Percentiles rank a stretch among this genome's conserved stretches.
These are phyloP conservation scores for Lepiota subincarnata DNA, from an alignment of 768 basidiomycete genomes.

Conservation along the genomic window DNA sequence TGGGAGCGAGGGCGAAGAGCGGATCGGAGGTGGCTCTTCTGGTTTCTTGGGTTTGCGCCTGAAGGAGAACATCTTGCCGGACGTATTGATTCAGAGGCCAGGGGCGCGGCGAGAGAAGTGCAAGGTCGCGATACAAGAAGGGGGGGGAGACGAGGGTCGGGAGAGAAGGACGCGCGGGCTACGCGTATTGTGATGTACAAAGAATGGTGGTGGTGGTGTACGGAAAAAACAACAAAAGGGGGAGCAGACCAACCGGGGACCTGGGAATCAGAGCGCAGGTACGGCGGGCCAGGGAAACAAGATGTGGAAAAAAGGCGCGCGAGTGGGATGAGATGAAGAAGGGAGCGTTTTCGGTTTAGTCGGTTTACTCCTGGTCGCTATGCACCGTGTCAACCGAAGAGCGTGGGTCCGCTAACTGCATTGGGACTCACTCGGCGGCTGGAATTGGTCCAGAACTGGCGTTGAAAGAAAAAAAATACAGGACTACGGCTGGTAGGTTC, in stretches of 20 bases:
- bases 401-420: neutral
- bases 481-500: no score
- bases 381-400: slow-evolving; percentile 8
- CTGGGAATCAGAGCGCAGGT: neutral
- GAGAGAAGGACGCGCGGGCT: neutral
- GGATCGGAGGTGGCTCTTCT: slow-evolving; percentile 46
- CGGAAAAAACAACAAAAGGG: slow-evolving; percentile 9
- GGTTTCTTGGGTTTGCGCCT: slow-evolving; percentile 63
- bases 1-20: slow-evolving; percentile 78
- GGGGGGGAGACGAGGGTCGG: neutral
- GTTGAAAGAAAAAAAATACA: neutral
- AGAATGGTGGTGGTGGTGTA: slow-evolving; percentile 3
- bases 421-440: neutral
- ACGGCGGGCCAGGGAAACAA: neutral
- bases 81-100: slow-evolving; percentile 7
- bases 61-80: slow-evolving; percentile 61
- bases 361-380: slow-evolving; percentile 9
- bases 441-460: slow-evolving; percentile 3
- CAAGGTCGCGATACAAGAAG: neutral
- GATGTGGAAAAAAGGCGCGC: neutral
- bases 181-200: neutral
- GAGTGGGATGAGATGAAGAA: neutral
- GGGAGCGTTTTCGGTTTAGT: neutral
- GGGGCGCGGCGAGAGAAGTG: neutral
- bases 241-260: no score